Percentiles rank a stretch among this genome's conserved stretches.
phyloP scores from a whole-genome alignment of 2,329 filamentous ascomycete genomes.

The Pestalotiopsis sp. region DNA sequence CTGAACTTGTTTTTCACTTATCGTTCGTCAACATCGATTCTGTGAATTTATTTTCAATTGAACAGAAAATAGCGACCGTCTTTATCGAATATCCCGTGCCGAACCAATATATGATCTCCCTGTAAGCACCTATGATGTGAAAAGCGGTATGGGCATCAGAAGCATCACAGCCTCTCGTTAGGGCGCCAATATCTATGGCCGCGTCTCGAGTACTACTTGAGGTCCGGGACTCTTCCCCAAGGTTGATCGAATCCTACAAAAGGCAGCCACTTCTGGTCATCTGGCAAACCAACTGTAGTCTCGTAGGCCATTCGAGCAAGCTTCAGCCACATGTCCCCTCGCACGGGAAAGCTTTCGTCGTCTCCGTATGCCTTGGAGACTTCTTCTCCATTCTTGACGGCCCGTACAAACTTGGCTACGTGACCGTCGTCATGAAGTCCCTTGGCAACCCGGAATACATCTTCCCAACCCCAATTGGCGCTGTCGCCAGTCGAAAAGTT shows the following conservation, averaged over 20 bases:
- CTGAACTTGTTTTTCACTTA: no score
- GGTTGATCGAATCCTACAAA: conserved; percentile 18
- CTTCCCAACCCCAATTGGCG: conserved; percentile 26
- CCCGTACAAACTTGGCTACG: conserved; percentile 36
- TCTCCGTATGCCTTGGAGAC: conserved; percentile 20
- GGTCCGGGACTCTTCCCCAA: conserved; percentile 12
- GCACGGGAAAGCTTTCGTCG: conserved; percentile 21
- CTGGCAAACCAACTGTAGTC: conserved; percentile 16
- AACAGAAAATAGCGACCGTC: no score
- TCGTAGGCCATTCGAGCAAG: conserved; percentile 25
- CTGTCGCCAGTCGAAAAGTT: conserved; percentile 22
- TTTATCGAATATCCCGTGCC: no score
- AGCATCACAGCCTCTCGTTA: no score
- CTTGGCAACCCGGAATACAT: conserved; percentile 27
- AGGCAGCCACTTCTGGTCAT: conserved; percentile 21
- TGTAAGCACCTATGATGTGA: no score
- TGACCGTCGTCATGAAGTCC: conserved; percentile 37
- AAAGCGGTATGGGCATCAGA: no score
- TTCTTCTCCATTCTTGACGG: conserved; percentile 34
- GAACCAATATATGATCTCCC: no score
- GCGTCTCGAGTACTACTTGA: no score
- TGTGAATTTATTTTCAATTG: no score
- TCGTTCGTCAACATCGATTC: no score
- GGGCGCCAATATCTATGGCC: no score
- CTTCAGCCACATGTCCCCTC: conserved; percentile 29